Evolutionary conservation across 129 eudicot genomes (phyloP), one percentile per base, ranked within the genome.

Genomic region (Pseudognaphalium luteoalbum): DNA sequence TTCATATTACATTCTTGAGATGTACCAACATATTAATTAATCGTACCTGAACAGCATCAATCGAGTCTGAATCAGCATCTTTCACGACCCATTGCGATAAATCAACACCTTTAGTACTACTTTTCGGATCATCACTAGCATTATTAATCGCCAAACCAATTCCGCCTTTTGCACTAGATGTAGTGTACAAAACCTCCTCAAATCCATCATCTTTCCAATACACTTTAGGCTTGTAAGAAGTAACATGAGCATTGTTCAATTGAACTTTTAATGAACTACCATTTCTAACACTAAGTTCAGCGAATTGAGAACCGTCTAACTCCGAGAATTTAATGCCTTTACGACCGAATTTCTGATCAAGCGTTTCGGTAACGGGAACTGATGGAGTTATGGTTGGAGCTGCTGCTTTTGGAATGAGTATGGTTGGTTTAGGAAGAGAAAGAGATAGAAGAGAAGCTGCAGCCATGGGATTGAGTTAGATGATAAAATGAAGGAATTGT

Each of bases 181-280:
- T 75, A 0, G 98, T 87, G 30, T 85, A 86, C 62, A 93, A 83
- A 71, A 93, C 82, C 87, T 90, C 97, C 68, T 90, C 97, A 60
- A 73, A 90, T 1, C 97, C 98, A 34, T 90, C 91, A 21, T 93
- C 98, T 72, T 87, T 90, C 98, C 98, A 93, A 75, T 83, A 82
- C n/a, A 93, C 97, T 69, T 93, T 93, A 30, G 98, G 98, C 83
- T 81, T 87, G 76, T 93, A 93, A 61, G 98, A 93, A 75, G 83
- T 90, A 16, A 93, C 87, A 84, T 88, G 98, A 33, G 85, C 97
- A 84, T 84, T 87, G 77, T 92, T 81, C 82, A 93, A 83, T 19
- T 84, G 86, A 47, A 93, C 80, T 83, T 81, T 88, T 42, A 93
- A 9, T 4, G 98, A 93, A 66, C 97, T 93, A 4, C 98, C 98